Evolutionary conservation across 2,329 filamentous ascomycete species (phyloP), one percentile per base, ranked within the genome.

Genomic region (Didymella sp.): DNA sequence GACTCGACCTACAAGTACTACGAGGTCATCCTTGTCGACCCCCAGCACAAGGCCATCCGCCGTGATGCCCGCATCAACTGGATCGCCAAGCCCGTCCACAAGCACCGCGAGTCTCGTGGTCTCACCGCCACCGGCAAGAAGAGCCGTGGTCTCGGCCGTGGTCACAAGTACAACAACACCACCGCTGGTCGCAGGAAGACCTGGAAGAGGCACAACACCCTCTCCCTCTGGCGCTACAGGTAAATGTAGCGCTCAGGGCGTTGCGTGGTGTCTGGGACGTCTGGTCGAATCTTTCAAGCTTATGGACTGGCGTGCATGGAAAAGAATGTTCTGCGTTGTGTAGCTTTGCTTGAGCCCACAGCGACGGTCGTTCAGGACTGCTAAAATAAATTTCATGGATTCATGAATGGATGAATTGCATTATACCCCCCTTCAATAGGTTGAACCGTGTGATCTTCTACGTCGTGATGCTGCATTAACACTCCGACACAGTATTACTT

Each of bases 1-100:
- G 95, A 99, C 87, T 97, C 93, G 62, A 99, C 95, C 84, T 99
- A 98, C 91, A 99, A 99, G 88, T 99, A 99, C 91, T 99, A 88
- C 87, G 95, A 99, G 85, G 89, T 98, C 83, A 98, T 99, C 86
- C 91, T 97, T 78, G 94, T 99, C 80, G 95, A 99, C 86, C 95
- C 95, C 80, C 91, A 96, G 86, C 95, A 99, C 91, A 98, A 98
- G 89, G 95, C 95, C 79, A 99, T 99, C 87, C 95, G 95, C 82
- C 91, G 90, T 79, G 95, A 99, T 82, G 85, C 95, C 77, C 93
- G 95, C 84, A 98, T 99, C 91, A 99, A 96, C 91, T 99, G 95
- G 95, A 99, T 99, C 87, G 92, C 94, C 85, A 96, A 96, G 85
- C 90, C 95, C 74, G 96, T 99, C 77, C 95, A 99, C 92, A 99